These are phyloP conservation scores for Tuber borchii DNA, from an alignment of 495 filamentous ascomycete species.

Conservation along the genomic window DNA sequence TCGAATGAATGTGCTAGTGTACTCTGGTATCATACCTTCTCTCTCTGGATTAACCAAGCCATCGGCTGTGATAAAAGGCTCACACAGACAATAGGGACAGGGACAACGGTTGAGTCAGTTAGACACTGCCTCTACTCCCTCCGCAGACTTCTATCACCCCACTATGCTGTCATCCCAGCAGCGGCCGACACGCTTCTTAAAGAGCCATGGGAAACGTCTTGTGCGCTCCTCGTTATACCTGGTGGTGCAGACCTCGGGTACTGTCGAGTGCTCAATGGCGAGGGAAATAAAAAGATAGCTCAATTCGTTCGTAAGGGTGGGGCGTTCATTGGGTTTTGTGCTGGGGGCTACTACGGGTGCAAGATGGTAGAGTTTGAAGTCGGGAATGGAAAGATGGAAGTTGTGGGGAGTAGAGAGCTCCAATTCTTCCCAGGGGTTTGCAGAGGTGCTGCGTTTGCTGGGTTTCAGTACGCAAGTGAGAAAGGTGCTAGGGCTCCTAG, in stretches of 20 bases:
- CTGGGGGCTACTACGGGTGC: conserved; percentile 86
- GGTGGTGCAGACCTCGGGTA: conserved; percentile 94
- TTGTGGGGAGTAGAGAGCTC: conserved; percentile 78
- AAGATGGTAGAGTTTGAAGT: conserved; percentile 83
- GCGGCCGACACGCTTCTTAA: conserved; percentile 71
- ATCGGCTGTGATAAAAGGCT: conserved; percentile 16
- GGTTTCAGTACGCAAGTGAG: conserved; percentile 89
- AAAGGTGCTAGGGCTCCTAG: conserved; percentile 68
- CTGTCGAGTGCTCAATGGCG: conserved; percentile 78
- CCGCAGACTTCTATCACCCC: conserved; percentile 79
- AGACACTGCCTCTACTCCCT: conserved; percentile 83
- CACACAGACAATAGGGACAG: conserved; percentile 55
- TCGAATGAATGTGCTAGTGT: conserved; percentile 75
- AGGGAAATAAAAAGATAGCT: conserved; percentile 73
- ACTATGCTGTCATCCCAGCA: conserved; percentile 86
- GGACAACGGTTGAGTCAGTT: conserved; percentile 79
- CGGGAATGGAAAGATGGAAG: conserved; percentile 71
- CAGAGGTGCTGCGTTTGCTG: conserved; percentile 77
- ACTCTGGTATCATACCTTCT: conserved; percentile 56
- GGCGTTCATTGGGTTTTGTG: conserved; percentile 82
- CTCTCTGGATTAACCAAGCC: conserved; percentile 11
- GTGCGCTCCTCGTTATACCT: conserved; percentile 83
- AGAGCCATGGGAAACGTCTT: conserved; percentile 84
- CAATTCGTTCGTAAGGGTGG: conserved; percentile 85
- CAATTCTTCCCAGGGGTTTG: conserved; percentile 82